phyloP scores from a whole-genome alignment of 805 yeast species.

The Schwanniomyces polymorphus region DNA sequence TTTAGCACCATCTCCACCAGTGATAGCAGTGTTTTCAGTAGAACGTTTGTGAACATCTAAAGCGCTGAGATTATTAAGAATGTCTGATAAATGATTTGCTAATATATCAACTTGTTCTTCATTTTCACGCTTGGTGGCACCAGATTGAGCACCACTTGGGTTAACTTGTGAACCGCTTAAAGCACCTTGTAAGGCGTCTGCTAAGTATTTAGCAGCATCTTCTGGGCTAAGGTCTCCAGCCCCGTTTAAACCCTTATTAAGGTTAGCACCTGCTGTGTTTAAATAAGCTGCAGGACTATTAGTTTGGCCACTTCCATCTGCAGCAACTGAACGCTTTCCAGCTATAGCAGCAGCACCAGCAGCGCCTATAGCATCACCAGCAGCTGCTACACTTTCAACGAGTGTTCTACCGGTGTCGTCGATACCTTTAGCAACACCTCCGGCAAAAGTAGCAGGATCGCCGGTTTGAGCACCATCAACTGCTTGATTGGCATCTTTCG shows the following conservation, averaged over 20 bases:
- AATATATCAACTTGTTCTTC: background rate
- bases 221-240: background rate
- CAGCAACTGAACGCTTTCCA: background rate
- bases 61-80: too few species aligned
- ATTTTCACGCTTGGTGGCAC: background rate
- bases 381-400: too few species aligned
- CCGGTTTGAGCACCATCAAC: too few species aligned
- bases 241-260: background rate
- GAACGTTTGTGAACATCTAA: too few species aligned
- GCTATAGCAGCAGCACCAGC: background rate
- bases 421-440: too few species aligned
- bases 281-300: background rate
- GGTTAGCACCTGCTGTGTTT: background rate
- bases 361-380: background rate
- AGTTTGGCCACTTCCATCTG: background rate
- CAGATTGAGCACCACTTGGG: background rate
- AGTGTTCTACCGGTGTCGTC: too few species aligned
- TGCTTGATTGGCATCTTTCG: too few species aligned
- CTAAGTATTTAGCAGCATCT: background rate
- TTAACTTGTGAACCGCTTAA: background rate
- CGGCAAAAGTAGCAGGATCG: too few species aligned
- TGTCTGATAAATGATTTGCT: too few species aligned
- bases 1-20: background rate
- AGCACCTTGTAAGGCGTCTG: background rate
- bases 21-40: background rate